These are phyloP conservation scores for Hippophae rhamnoides DNA, from an alignment of 306 rosid genomes.

Conservation along the genomic window DNA sequence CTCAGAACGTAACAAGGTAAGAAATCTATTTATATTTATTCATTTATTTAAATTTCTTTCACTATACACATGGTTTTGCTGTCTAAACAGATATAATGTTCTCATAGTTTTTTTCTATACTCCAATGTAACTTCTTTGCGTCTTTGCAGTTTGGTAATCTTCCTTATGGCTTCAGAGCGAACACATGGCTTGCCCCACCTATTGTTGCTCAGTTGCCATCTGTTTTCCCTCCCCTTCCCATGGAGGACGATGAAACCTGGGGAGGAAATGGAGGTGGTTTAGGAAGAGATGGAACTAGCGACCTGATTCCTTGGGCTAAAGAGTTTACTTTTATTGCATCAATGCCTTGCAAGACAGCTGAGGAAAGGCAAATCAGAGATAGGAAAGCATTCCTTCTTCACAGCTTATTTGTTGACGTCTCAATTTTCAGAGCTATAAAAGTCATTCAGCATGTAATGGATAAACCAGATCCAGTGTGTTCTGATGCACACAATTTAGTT, in stretches of 20 bases:
- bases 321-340: conserved; percentile 72
- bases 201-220: conserved; percentile 57
- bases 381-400: conserved; percentile 92
- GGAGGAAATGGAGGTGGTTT: conserved; percentile 96
- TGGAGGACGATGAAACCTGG: conserved; percentile 76
- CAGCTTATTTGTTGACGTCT: conserved; percentile 81
- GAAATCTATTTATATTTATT: conserved; percentile 1
- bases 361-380: conserved; percentile 90
- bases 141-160: conserved; percentile 83
- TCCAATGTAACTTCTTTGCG: conserved; percentile 10
- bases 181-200: conserved; percentile 98
- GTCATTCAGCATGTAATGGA: conserved; percentile 52
- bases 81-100: conserved; percentile 1
- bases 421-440: conserved; percentile 69
- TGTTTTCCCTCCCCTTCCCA: conserved; percentile 64
- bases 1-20: conserved; percentile 84
- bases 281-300: conserved; percentile 67
- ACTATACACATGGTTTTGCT: conserved; percentile 2
- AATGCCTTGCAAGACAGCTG: conserved; percentile 86
- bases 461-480: conserved; percentile 24
- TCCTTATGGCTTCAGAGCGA: conserved; percentile 88
- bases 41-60: conserved; percentile 8
- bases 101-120: conserved; percentile 1
- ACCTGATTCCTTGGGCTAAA: conserved; percentile 77
- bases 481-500: conserved; percentile 31